These are phyloP conservation scores for Acanthamoeba culbertsoni DNA, from an alignment of 208 protist genomes.

Conservation along the genomic window DNA sequence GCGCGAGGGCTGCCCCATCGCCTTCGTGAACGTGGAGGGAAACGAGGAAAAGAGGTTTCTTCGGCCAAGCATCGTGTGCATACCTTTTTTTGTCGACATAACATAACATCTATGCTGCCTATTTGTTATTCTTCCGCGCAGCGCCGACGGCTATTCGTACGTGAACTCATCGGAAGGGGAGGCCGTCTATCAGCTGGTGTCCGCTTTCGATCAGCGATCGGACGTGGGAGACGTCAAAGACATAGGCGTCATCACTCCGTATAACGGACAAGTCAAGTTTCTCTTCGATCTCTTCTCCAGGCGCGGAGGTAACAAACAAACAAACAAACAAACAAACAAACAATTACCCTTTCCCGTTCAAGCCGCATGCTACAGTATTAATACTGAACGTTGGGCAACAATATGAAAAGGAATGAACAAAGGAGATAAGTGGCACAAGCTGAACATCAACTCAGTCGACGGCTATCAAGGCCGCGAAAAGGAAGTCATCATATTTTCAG, in stretches of 20 bases:
- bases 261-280: constrained; percentile 53
- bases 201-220: background rate
- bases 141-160: background rate
- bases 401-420: background rate
- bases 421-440: background rate
- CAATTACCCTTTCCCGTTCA: too few relatives aligned
- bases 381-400: too few relatives aligned
- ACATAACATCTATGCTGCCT: background rate
- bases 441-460: constrained; percentile 75
- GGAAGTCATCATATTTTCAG: constrained; percentile 76
- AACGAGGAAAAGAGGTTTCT: background rate
- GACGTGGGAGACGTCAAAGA: background rate
- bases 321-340: too few relatives aligned
- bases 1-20: background rate
- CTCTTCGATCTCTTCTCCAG: background rate
- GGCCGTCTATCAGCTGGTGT: background rate
- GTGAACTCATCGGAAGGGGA: background rate
- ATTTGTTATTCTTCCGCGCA: background rate
- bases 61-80: background rate
- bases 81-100: too few relatives aligned
- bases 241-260: constrained; percentile 70
- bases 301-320: constrained; percentile 29
- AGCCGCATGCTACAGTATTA: too few relatives aligned
- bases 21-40: constrained; percentile 36
- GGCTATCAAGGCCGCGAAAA: constrained; percentile 80